Conservation (phyloP, 345 rosid species). For the Linum trigynum region DNA sequence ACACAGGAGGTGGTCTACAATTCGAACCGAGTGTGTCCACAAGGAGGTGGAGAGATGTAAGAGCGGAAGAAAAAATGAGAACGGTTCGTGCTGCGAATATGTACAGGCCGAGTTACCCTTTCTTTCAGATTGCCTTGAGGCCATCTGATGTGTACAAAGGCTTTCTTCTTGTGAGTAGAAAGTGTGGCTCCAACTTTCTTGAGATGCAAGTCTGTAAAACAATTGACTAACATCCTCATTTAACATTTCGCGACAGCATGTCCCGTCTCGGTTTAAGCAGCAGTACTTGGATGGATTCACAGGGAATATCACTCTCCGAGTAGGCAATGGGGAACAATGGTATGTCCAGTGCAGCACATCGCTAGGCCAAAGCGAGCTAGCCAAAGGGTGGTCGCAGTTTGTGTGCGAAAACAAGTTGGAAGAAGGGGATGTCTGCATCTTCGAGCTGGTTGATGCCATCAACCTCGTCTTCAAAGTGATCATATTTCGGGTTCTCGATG, state of each 20-base stretch:
- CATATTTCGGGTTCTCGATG: conserved; percentile 36
- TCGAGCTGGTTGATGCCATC: conserved; percentile 33
- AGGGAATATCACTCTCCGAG: conserved; percentile 34
- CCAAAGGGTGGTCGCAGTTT: conserved; percentile 52
- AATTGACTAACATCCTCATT: background rate
- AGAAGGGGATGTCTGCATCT: conserved; percentile 52
- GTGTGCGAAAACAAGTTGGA: conserved; percentile 40
- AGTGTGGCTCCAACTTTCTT: no score
- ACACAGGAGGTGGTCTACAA: conserved; percentile 8
- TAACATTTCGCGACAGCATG: conserved; percentile 26
- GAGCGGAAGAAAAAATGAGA: conserved; percentile 20
- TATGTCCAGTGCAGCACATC: conserved; percentile 31
- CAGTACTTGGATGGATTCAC: conserved; percentile 27
- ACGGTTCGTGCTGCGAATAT: conserved; percentile 20
- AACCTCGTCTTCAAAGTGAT: conserved; percentile 40
- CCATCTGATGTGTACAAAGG: conserved; percentile 27
- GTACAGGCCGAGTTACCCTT: conserved; percentile 27
- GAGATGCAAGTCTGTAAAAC: background rate
- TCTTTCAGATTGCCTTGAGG: conserved; percentile 27
- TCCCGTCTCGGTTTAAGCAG: conserved; percentile 39
- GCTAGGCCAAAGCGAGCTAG: conserved; percentile 23
- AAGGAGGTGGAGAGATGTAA: conserved; percentile 21
- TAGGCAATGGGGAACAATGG: conserved; percentile 36
- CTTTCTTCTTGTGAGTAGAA: conserved; percentile 24
- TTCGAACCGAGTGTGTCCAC: background rate